phyloP scores from a whole-genome alignment of 345 rosid genomes.

The Physaria fendleri region DNA sequence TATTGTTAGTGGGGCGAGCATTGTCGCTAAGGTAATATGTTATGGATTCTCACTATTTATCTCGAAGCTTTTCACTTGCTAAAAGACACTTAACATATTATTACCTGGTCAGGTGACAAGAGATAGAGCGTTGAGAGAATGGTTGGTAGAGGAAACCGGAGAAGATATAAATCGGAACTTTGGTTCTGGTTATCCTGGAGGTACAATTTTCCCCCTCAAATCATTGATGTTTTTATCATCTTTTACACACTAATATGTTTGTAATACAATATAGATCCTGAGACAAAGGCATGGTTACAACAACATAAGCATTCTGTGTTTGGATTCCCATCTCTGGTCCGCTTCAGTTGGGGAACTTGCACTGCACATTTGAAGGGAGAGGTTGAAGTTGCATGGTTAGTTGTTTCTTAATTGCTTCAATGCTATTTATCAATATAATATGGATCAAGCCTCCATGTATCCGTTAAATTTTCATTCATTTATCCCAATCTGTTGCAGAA shows the following conservation, averaged over 20 bases:
- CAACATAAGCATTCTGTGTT: slow-evolving; percentile 68
- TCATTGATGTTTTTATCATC: not conserved
- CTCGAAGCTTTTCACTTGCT: not conserved
- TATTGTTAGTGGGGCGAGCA: slow-evolving; percentile 93
- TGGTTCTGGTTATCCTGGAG: slow-evolving; percentile 99
- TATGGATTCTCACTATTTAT: not conserved
- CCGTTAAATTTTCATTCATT: not conserved
- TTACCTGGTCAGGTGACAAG: slow-evolving; percentile 61
- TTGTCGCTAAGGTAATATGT: slow-evolving; percentile 83
- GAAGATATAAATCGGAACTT: slow-evolving; percentile 62
- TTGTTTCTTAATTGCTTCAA: not conserved
- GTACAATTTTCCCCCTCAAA: slow-evolving; percentile 22
- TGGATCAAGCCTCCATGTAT: not conserved
- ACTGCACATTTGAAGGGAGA: slow-evolving; percentile 50
- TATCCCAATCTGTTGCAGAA: not conserved
- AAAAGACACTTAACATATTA: not conserved
- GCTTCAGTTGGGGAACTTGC: slow-evolving; percentile 99
- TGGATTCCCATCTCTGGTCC: slow-evolving; percentile 87
- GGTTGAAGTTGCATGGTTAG: slow-evolving; percentile 74
- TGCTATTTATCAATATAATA: not conserved
- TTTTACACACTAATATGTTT: slow-evolving; percentile 10
- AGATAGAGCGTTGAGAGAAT: slow-evolving; percentile 77
- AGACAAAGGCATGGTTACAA: slow-evolving; percentile 79
- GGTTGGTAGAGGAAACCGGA: slow-evolving; percentile 77
- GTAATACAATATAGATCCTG: slow-evolving; percentile 53